Evolutionary conservation across 2,329 filamentous ascomycete species (phyloP), one percentile per base, ranked within the genome.

Genomic region (Cryphonectria japonica): DNA sequence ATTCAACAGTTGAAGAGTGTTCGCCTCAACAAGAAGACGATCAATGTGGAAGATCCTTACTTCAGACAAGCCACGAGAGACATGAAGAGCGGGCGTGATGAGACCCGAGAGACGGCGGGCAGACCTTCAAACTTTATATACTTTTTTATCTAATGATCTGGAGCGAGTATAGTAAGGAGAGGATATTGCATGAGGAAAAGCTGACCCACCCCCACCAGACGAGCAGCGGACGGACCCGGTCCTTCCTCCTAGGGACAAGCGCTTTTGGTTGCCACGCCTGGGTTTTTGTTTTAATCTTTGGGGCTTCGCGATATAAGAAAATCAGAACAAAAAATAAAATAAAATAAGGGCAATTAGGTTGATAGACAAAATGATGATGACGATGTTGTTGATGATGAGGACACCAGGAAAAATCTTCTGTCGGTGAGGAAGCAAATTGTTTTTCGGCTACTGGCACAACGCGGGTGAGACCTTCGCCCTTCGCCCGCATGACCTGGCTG

Each of bases 381-480:
- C n/a, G 46, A 22, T 50, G 19, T 22, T 50, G 46, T n/a, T 50
- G 46, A 22, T 22, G 46, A n/a, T 50, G 46, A 9, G 16, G 16
- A 46, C 16, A 22, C 19, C 2, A 7, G 46, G 46, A 19, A 50
- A n/a, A 50, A n/a, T 50, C 46, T 50, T 50, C 11, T 34, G 54
- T 59, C 54, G 54, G 54, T 59, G 54, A 59, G 54, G 29, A 34
- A 59, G 52, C 54, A 34, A 34, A 59, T 59, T 59, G 26, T 16
- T 32, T 32, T 32, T 32, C 54, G 54, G 54, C 8, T 32, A 59
- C 26, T 32, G 54, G 26, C 14, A 32, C 54, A 59, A 29, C 54
- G 54, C 54, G 26, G 54, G 54, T 59, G 54, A 59, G 54, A 59
- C 54, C 29, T 2, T 32, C 26, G 26, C 14, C 54, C 54, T 3